Percentiles rank a stretch among this genome's conserved stretches.
Conservation (phyloP, 2,329 filamentous ascomycete genomes). For the Xylariaceae sp. region DNA sequence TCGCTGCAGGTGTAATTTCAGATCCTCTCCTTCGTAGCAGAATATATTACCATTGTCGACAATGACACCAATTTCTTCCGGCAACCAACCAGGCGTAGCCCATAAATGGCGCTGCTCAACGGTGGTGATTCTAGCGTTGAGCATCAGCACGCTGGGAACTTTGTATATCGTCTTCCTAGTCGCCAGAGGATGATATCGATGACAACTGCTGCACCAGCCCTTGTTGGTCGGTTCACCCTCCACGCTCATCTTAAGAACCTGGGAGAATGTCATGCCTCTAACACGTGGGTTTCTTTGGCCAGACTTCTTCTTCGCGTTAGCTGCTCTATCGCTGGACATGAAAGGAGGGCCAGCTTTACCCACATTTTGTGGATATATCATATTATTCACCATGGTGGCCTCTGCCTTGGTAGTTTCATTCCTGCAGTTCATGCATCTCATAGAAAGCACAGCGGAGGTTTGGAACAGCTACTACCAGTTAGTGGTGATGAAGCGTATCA, state of each 20-base stretch:
- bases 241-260: constrained; percentile 86
- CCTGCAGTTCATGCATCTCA: constrained; percentile 79
- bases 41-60: constrained; percentile 88
- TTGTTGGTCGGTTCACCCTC: constrained; percentile 83
- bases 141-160: constrained; percentile 77
- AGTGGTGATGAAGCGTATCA: neutral
- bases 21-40: constrained; percentile 88
- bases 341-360: constrained; percentile 20
- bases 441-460: constrained; percentile 65
- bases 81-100: constrained; percentile 85
- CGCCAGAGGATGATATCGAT: constrained; percentile 80
- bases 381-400: constrained; percentile 75
- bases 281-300: constrained; percentile 44
- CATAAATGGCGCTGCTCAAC: constrained; percentile 75
- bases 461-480: constrained; percentile 46
- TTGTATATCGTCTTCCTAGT: constrained; percentile 79
- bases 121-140: constrained; percentile 72
- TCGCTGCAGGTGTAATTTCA: constrained; percentile 72
- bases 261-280: constrained; percentile 67
- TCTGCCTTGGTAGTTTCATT: constrained; percentile 79
- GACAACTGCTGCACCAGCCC: constrained; percentile 90
- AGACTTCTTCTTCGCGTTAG: constrained; percentile 38
- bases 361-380: constrained; percentile 66
- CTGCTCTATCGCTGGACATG: constrained; percentile 15
- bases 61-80: constrained; percentile 88